These are phyloP conservation scores for Brassica balearica DNA, from an alignment of 441 rosid genomes.

Conservation along the genomic window DNA sequence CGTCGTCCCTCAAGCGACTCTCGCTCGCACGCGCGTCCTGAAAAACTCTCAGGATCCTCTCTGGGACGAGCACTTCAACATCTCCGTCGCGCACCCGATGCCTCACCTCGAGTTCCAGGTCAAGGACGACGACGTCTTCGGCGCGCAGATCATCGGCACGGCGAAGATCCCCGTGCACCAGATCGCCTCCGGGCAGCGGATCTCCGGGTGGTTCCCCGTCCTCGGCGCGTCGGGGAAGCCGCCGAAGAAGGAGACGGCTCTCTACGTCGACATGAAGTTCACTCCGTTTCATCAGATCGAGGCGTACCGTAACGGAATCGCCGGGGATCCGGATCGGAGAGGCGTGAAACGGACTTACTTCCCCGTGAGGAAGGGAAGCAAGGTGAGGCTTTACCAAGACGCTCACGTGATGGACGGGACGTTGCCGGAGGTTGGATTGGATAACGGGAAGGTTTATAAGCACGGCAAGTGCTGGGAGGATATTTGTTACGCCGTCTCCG, in stretches of 20 bases:
- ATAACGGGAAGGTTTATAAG: conserved; percentile 53
- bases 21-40: conserved; percentile 78
- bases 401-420: conserved; percentile 68
- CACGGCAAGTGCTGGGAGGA: conserved; percentile 88
- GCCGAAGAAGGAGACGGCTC: conserved; percentile 64
- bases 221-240: conserved; percentile 56
- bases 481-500: conserved; percentile 74
- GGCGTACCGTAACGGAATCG: conserved; percentile 59
- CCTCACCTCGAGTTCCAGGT: conserved; percentile 72
- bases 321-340: conserved; percentile 64
- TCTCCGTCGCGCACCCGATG: conserved; percentile 74
- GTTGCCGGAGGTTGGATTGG: conserved; percentile 61
- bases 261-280: conserved; percentile 62
- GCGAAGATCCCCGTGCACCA: conserved; percentile 61
- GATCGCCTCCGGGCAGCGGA: conserved; percentile 51
- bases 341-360: conserved; percentile 79
- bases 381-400: conserved; percentile 76
- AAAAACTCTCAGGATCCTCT: conserved; percentile 65
- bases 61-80: conserved; percentile 74
- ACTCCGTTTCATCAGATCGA: conserved; percentile 68
- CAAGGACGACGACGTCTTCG: conserved; percentile 82
- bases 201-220: conserved; percentile 63
- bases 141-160: conserved; percentile 69
- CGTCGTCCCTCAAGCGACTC: conserved; percentile 79
- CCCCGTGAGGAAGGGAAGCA: conserved; percentile 78